A percentile compares a stretch with the other conserved stretches of the same genome.
These are phyloP conservation scores for Suhomyces panamericanus DNA, from an alignment of 1,139 yeast genomes.

Conservation along the genomic window DNA sequence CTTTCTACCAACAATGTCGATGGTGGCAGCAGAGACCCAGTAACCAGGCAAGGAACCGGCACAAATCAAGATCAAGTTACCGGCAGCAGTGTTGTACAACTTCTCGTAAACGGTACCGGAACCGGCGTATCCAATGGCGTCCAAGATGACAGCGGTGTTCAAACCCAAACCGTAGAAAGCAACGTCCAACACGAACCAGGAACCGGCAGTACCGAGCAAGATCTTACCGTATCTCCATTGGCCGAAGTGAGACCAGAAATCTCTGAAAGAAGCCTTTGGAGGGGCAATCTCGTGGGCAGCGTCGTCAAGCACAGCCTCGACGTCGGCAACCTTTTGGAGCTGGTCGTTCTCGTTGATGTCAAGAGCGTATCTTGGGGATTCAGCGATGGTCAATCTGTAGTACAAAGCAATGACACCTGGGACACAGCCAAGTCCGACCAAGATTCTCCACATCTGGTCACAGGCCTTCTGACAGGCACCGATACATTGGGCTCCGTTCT, in stretches of 20 bases:
- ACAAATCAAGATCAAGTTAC: slow-evolving; percentile 84
- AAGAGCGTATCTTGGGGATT: slow-evolving; percentile 85
- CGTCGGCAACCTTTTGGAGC: slow-evolving; percentile 57
- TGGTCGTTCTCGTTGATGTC: slow-evolving; percentile 66
- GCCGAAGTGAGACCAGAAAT: slow-evolving; percentile 69
- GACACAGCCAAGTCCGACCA: slow-evolving; percentile 84
- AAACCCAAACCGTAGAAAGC: slow-evolving; percentile 90
- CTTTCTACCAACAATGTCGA: slow-evolving; percentile 80
- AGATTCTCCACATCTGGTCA: slow-evolving; percentile 93
- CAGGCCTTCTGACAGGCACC: slow-evolving; percentile 68
- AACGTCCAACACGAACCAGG: slow-evolving; percentile 95
- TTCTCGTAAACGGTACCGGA: slow-evolving; percentile 60
- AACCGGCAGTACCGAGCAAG: slow-evolving; percentile 90
- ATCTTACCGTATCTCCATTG: slow-evolving; percentile 89
- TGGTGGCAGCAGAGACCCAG: slow-evolving; percentile 76
- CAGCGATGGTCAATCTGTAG: slow-evolving; percentile 90
- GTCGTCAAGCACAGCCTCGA: slow-evolving; percentile 52
- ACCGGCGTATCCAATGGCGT: slow-evolving; percentile 72
- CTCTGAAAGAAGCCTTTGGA: slow-evolving; percentile 59
- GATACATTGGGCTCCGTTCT: slow-evolving; percentile 57
- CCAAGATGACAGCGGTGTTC: slow-evolving; percentile 76
- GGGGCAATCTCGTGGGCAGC: slow-evolving; percentile 48
- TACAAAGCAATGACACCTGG: slow-evolving; percentile 83
- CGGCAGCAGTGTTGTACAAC: slow-evolving; percentile 76
- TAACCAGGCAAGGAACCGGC: slow-evolving; percentile 94